Evolutionary conservation across 2,329 filamentous ascomycete species (phyloP).

Genomic region (Fusarium sp.): DNA sequence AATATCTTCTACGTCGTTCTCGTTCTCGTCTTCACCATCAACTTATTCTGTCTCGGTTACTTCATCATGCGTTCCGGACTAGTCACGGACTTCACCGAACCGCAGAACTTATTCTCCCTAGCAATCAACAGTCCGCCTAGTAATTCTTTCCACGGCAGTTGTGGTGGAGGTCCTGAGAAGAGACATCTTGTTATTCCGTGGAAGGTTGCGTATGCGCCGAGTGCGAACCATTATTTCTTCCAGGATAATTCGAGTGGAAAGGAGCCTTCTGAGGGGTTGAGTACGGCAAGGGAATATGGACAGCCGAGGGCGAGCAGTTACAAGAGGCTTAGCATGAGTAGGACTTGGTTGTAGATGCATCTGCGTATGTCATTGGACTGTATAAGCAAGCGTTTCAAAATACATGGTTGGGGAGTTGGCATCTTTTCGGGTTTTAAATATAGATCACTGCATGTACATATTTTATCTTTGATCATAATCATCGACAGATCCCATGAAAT

Average conservation of each 20-base stretch:
- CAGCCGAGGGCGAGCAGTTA: constrained; percentile 41
- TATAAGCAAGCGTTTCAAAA: neutral
- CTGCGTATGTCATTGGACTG: neutral
- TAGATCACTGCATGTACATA: no score
- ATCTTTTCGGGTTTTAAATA: neutral
- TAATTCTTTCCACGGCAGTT: constrained; percentile 53
- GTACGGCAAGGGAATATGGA: constrained; percentile 36
- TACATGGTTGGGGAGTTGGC: constrained; percentile 12
- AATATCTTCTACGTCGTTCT: constrained; percentile 76
- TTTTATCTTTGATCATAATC: no score
- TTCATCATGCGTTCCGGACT: constrained; percentile 67
- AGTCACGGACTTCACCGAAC: constrained; percentile 83
- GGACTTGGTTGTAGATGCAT: constrained; percentile 43
- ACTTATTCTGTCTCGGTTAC: constrained; percentile 74
- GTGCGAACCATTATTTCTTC: constrained; percentile 59
- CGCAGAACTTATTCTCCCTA: constrained; percentile 78
- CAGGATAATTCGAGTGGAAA: constrained; percentile 53
- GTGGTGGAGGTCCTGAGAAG: constrained; percentile 53
- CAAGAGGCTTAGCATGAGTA: constrained; percentile 47
- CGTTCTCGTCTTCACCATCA: constrained; percentile 73
- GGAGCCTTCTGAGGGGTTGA: constrained; percentile 53
- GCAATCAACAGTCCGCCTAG: constrained; percentile 71
- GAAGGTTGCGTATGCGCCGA: constrained; percentile 55
- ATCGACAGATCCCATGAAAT: no score
- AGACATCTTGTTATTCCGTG: constrained; percentile 57